Evolutionary conservation across 116 monocot species (phyloP).

Genomic region (Trichopus zeylanicus): DNA sequence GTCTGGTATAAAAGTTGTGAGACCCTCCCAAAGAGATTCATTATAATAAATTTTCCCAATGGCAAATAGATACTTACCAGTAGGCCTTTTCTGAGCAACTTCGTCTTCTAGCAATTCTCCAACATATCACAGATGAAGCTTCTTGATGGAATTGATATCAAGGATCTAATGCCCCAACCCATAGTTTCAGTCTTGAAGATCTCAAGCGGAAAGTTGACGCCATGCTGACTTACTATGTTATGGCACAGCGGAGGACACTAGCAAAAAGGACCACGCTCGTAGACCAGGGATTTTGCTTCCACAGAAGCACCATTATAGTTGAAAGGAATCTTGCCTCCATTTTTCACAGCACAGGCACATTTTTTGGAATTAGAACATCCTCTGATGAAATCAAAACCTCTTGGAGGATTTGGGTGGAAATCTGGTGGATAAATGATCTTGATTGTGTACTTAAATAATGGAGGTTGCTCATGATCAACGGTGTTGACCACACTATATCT

Average conservation of each 20-base stretch:
- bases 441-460: conserved; percentile 30
- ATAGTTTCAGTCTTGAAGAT: conserved; percentile 51
- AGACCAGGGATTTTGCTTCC: conserved; percentile 45
- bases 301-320: conserved; percentile 38
- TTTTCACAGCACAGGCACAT: conserved; percentile 54
- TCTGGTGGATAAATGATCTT: conserved; percentile 24
- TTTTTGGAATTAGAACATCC: conserved; percentile 36
- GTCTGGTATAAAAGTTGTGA: conserved; percentile 34
- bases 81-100: conserved; percentile 42
- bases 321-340: conserved; percentile 61
- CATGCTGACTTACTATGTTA: conserved; percentile 59
- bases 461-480: conserved; percentile 25
- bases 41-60: conserved; percentile 51
- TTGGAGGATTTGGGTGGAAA: conserved; percentile 13
- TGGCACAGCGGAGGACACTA: conserved; percentile 49
- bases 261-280: conserved; percentile 63
- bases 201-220: conserved; percentile 37
- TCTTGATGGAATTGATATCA: conserved; percentile 39
- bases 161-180: conserved; percentile 57
- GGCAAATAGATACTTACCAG: conserved; percentile 59
- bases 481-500: conserved; percentile 35
- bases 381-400: conserved; percentile 31
- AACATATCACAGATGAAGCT: conserved; percentile 55
- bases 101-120: conserved; percentile 48
- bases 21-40: conserved; percentile 42